A percentile compares a stretch with the other conserved stretches of the same genome.
phyloP scores from a whole-genome alignment of 2,329 filamentous ascomycete genomes.

The Aspergillus caelatus region DNA sequence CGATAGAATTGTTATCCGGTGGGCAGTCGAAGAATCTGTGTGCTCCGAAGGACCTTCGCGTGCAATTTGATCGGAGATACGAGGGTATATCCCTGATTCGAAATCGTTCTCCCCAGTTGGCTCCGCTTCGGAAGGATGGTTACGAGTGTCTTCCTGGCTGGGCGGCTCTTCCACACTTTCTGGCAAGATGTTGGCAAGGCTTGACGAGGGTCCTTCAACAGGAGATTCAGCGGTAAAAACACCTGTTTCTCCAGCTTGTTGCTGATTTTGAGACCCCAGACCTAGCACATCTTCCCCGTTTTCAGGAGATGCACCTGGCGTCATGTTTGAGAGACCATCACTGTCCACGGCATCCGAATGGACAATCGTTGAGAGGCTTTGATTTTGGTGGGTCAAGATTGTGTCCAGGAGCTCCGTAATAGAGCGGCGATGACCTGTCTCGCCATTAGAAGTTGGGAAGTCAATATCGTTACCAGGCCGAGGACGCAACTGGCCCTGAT shows the following conservation, averaged over 20 bases:
- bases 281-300: slow-evolving; percentile 15
- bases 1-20: slow-evolving; percentile 48
- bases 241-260: slow-evolving; percentile 13
- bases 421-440: slow-evolving; percentile 27
- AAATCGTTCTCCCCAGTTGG: slow-evolving; percentile 15
- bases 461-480: slow-evolving; percentile 17
- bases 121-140: slow-evolving; percentile 18
- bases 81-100: slow-evolving; percentile 20
- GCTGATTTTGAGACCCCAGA: slow-evolving; percentile 6
- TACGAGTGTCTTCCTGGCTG: slow-evolving; percentile 23
- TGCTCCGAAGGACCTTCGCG: slow-evolving; percentile 17
- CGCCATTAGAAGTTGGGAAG: slow-evolving; percentile 16
- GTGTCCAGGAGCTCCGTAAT: slow-evolving; percentile 41
- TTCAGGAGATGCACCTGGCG: slow-evolving; percentile 20
- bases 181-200: slow-evolving; percentile 30
- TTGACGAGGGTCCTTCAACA: slow-evolving; percentile 14
- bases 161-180: slow-evolving; percentile 37
- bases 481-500: slow-evolving; percentile 21
- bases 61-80: slow-evolving; percentile 21
- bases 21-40: slow-evolving; percentile 23
- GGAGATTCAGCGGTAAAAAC: slow-evolving; percentile 13
- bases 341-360: slow-evolving; percentile 23
- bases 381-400: slow-evolving; percentile 34
- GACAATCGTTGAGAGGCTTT: slow-evolving; percentile 20
- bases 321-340: slow-evolving; percentile 28